Evolutionary conservation across 371 early-diverging fungal genomes (phyloP), one percentile per base, ranked within the genome.

Genomic region (Rhizopus sp.): DNA sequence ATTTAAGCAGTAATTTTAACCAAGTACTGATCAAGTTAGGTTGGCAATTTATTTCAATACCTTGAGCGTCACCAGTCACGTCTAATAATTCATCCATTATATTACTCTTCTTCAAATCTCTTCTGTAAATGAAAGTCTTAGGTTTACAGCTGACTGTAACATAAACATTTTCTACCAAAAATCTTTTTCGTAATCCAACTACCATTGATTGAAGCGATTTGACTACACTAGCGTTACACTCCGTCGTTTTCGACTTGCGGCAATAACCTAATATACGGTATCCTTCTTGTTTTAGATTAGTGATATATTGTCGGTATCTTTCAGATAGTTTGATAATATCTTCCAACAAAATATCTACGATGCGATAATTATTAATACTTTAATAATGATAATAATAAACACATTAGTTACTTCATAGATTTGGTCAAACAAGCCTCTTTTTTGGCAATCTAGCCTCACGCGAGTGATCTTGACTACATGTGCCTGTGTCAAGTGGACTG

Each of bases 51-150:
- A n/a, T n/a, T n/a, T n/a, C n/a, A n/a, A 38, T 60, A 55, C 54
- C 61, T 60, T 60, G 50, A 15, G 61, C 50, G 44, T 60, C 45
- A 50, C 61, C 61, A 50, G 7, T 31, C 37, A 55, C 55, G 34
- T 32, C 61, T 60, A 42, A 55, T 37, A 55, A 50, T 45, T 55
- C 38, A 32, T 15, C 39, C 37, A 60, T 41, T 49, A 50, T 55
- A 23, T 35, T 44, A 10, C 50, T 60, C 31, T 55, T 62, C 17
- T 62, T 62, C 41, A 62, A 35, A 48, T 62, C 57, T 52, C 53
- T 51, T 62, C 16, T 57, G 17, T 37, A n/a, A 12, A 57, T 57
- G 0, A 42, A 48, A 41, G 53, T 62, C 23, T 40, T 52, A 15
- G 57, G 2, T 7, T 56, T 57, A 23, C 53, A 62, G 17, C 63